Percentiles rank a stretch among this genome's conserved stretches.
phyloP scores from a whole-genome alignment of 78 protist genomes.

The Salpingoeca rosetta region DNA sequence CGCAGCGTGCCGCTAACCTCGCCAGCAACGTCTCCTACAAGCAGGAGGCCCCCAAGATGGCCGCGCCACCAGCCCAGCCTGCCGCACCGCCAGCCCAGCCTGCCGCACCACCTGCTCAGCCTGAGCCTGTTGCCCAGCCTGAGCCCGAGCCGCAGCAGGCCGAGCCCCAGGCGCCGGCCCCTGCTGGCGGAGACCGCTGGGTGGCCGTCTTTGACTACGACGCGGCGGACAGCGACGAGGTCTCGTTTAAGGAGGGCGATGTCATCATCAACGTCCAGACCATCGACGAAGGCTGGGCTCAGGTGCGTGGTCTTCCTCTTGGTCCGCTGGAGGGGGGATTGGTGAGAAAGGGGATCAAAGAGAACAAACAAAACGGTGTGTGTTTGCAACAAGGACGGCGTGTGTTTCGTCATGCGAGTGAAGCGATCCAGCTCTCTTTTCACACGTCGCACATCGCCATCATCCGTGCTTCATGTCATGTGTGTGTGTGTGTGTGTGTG shows the following conservation, averaged over 20 bases:
- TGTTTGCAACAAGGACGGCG: no score
- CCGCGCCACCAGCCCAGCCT: background rate
- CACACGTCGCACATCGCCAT: no score
- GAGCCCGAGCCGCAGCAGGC: background rate
- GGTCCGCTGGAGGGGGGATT: no score
- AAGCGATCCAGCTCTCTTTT: no score
- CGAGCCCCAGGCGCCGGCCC: background rate
- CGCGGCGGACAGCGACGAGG: background rate
- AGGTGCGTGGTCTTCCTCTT: no score
- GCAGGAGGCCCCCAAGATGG: background rate
- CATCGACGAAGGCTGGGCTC: conserved; percentile 8
- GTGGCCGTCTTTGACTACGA: background rate
- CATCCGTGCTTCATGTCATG: no score
- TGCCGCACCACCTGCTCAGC: no score
- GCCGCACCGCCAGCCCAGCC: background rate
- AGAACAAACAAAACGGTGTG: no score
- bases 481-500: no score
- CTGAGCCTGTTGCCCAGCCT: background rate
- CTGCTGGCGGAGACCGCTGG: background rate
- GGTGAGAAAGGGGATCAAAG: no score
- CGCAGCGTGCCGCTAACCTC: background rate
- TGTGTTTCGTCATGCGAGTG: no score
- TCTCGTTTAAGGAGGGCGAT: conserved; percentile 5
- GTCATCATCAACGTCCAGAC: background rate
- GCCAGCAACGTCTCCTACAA: background rate